Evolutionary conservation across 768 basidiomycete species (phyloP).

Genomic region (Auriculariales sp.): DNA sequence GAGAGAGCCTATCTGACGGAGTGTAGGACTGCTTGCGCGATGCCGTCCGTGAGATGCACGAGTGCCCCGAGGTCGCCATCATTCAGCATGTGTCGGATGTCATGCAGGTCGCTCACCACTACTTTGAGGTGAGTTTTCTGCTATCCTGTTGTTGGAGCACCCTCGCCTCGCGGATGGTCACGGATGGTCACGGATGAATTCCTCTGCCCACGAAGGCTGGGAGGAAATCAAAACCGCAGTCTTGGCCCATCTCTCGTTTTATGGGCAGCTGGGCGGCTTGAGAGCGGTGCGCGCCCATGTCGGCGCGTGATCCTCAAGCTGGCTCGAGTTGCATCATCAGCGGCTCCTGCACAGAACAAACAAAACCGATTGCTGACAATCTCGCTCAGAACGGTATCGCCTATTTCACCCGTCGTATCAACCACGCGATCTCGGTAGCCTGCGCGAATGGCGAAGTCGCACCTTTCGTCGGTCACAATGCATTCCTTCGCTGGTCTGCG

Average conservation of each 20-base stretch:
- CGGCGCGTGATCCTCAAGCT: no score
- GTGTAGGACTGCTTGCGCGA: slow-evolving; percentile 35
- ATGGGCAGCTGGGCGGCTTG: no score
- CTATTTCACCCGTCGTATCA: slow-evolving; percentile 20
- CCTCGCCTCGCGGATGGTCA: neutral
- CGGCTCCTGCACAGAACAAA: no score
- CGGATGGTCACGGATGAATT: neutral
- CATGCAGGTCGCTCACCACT: slow-evolving; percentile 19
- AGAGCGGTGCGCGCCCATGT: no score
- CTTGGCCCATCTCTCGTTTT: neutral
- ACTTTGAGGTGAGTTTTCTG: slow-evolving; percentile 15
- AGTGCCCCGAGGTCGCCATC: slow-evolving; percentile 33
- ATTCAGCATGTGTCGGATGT: slow-evolving; percentile 35
- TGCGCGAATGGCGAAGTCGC: slow-evolving; percentile 72
- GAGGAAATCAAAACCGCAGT: neutral
- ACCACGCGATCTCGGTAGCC: slow-evolving; percentile 12
- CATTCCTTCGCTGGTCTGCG: slow-evolving; percentile 26
- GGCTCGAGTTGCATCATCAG: no score
- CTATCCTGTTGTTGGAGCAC: neutral
- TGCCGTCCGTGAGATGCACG: slow-evolving; percentile 34
- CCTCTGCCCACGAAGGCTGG: neutral
- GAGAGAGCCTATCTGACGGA: slow-evolving; percentile 3
- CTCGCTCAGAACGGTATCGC: slow-evolving; percentile 18
- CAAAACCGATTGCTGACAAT: no score
- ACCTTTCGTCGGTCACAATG: slow-evolving; percentile 75